phyloP scores from a whole-genome alignment of 768 basidiomycete genomes.

The Suillus plorans region DNA sequence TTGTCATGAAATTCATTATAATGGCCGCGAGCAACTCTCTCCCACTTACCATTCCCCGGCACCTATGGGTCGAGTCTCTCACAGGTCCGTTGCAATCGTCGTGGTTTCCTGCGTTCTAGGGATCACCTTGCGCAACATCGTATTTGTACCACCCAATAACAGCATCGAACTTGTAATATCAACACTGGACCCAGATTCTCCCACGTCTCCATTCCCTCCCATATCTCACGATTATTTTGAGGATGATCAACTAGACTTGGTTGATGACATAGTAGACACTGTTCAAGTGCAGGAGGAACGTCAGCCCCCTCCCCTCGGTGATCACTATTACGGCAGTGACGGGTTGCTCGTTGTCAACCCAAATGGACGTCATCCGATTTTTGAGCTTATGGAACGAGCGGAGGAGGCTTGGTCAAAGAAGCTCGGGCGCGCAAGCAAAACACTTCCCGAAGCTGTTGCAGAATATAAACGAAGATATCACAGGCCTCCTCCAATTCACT shows the following conservation, averaged over 20 bases:
- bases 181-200: neutral
- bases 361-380: conserved; percentile 42
- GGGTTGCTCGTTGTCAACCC: conserved; percentile 37
- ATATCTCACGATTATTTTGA: neutral
- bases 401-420: conserved; percentile 38
- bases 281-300: neutral
- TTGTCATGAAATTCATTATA: neutral
- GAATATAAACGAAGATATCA: conserved; percentile 39
- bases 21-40: neutral
- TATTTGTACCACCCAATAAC: neutral
- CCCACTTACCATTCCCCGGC: neutral
- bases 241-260: neutral
- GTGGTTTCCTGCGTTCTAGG: conserved; percentile 1
- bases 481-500: conserved; percentile 39
- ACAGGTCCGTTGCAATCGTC: neutral
- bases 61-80: neutral
- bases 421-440: conserved; percentile 33
- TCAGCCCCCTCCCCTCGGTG: neutral
- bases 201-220: neutral
- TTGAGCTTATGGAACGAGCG: conserved; percentile 38
- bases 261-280: neutral
- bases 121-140: neutral
- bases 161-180: neutral
- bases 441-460: conserved; percentile 35
- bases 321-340: conserved; percentile 24